Conservation (phyloP, 2,329 filamentous ascomycete species). For the Trichophyton rubrum region DNA sequence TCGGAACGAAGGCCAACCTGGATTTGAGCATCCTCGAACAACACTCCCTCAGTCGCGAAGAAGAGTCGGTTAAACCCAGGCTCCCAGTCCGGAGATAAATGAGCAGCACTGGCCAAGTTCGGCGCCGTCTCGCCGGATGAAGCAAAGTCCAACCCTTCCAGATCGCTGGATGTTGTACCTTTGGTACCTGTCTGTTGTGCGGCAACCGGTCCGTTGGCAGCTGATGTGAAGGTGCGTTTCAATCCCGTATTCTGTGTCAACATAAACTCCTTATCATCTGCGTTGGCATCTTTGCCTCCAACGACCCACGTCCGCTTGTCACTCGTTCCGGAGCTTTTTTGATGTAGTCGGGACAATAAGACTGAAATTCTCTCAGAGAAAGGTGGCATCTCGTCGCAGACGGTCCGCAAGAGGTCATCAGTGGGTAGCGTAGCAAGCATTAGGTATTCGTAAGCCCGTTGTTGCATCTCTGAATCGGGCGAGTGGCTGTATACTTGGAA, state of each 20-base stretch:
- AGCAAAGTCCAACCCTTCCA: conserved; percentile 72
- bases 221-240: conserved; percentile 67
- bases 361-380: conserved; percentile 93
- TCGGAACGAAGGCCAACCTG: conserved; percentile 87
- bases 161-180: conserved; percentile 46
- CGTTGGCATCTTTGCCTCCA: conserved; percentile 89
- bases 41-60: conserved; percentile 66
- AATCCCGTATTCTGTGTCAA: conserved; percentile 70
- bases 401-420: conserved; percentile 80
- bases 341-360: conserved; percentile 78
- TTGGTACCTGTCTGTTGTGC: conserved; percentile 24
- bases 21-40: conserved; percentile 91
- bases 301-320: conserved; percentile 97
- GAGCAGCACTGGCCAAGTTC: conserved; percentile 82
- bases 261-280: conserved; percentile 63
- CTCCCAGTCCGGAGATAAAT: conserved; percentile 92
- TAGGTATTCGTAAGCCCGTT: conserved; percentile 90
- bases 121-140: conserved; percentile 47
- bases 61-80: conserved; percentile 74
- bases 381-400: conserved; percentile 97
- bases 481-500: conserved; percentile 91
- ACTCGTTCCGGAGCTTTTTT: conserved; percentile 83
- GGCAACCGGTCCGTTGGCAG: conserved; percentile 32
- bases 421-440: conserved; percentile 72
- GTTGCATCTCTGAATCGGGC: conserved; percentile 87